Evolutionary conservation across 768 basidiomycete genomes (phyloP).

Genomic region (Phlebiopsis gigantea): DNA sequence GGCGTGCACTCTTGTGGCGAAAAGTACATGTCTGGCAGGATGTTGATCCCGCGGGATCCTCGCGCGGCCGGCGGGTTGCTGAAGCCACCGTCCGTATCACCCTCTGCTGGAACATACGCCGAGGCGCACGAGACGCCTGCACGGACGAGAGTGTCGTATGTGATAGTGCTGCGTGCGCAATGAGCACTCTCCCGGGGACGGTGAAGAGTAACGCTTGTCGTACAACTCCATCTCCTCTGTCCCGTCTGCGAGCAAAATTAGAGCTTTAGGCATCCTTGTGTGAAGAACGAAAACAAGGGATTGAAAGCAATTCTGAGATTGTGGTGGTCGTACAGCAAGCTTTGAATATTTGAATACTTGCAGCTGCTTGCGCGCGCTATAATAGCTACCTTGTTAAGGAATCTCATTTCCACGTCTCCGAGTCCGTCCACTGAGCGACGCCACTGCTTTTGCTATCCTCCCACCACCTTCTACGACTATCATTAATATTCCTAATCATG

Average conservation of each 20-base stretch:
- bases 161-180: constrained; percentile 52
- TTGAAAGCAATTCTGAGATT: too few relatives aligned
- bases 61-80: constrained; percentile 44
- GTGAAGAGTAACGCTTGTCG: constrained; percentile 20
- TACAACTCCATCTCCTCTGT: constrained; percentile 92
- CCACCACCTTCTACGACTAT: too few relatives aligned
- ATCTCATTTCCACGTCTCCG: too few relatives aligned
- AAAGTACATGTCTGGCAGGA: constrained; percentile 55
- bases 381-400: too few relatives aligned
- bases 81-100: constrained; percentile 19
- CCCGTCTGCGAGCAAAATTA: constrained; percentile 74
- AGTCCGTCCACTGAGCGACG: too few relatives aligned
- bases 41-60: constrained; percentile 69
- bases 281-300: background rate
- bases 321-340: too few relatives aligned
- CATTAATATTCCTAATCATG: too few relatives aligned
- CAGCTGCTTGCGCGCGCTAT: too few relatives aligned
- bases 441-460: too few relatives aligned
- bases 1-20: constrained; percentile 21
- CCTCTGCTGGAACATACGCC: constrained; percentile 42
- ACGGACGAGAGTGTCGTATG: constrained; percentile 78
- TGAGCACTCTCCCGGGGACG: background rate
- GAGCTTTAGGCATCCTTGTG: constrained; percentile 30
- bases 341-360: too few relatives aligned
- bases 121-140: constrained; percentile 65